Evolutionary conservation across 1,139 yeast genomes (phyloP).

Genomic region (Pichia sp.): DNA sequence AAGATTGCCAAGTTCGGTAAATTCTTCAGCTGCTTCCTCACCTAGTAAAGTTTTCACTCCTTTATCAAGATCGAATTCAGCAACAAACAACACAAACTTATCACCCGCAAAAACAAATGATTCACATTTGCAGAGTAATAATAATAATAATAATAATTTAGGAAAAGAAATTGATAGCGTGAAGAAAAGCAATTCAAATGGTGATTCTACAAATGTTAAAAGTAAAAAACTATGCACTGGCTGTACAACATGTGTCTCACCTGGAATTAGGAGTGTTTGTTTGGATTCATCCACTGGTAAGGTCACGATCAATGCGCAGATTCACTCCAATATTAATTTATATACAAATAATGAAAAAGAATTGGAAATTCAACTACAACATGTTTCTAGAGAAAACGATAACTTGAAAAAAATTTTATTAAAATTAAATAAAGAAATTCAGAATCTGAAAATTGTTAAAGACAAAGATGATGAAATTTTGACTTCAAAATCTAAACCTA

Average conservation of each 20-base stretch:
- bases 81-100: neutral
- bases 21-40: neutral
- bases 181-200: neutral
- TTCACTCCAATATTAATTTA: slow-evolving; percentile 30
- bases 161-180: neutral
- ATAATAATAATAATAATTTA: neutral
- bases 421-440: slow-evolving; percentile 34
- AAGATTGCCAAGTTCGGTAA: neutral
- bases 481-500: neutral
- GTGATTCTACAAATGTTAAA: neutral
- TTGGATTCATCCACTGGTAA: slow-evolving; percentile 15
- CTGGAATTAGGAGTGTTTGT: slow-evolving; percentile 15
- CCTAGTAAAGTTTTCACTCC: neutral
- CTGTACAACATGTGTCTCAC: slow-evolving; percentile 7
- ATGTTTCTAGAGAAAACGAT: slow-evolving; percentile 35
- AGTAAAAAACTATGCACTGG: slow-evolving; percentile 2
- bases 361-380: slow-evolving; percentile 31
- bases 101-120: neutral
- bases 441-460: slow-evolving; percentile 24
- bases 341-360: slow-evolving; percentile 26
- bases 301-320: slow-evolving; percentile 27
- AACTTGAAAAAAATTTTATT: slow-evolving; percentile 34
- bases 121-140: neutral
- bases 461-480: slow-evolving; percentile 12
- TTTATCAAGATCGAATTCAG: neutral